phyloP scores from a whole-genome alignment of 1,139 yeast genomes.

The Candida sanyaensis region DNA sequence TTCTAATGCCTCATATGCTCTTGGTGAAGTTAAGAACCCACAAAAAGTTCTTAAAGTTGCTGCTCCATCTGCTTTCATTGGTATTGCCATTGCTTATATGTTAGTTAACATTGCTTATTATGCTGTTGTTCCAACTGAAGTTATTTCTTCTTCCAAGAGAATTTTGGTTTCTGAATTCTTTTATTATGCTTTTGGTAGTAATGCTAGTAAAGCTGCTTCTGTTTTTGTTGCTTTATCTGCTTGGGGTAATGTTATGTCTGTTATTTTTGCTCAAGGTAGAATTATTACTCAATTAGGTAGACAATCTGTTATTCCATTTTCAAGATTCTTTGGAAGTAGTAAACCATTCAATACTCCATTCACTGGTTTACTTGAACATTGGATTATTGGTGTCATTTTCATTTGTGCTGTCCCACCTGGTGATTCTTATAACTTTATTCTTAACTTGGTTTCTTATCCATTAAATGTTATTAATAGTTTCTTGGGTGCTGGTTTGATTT shows the following conservation, averaged over 20 bases:
- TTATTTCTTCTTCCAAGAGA: constrained; percentile 43
- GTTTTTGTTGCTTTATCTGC: constrained; percentile 53
- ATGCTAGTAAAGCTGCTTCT: constrained; percentile 50
- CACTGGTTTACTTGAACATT: constrained; percentile 63
- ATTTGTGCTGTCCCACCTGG: constrained; percentile 48
- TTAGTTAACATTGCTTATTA: constrained; percentile 58
- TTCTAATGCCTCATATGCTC: constrained; percentile 78
- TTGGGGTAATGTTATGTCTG: constrained; percentile 50
- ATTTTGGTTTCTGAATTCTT: constrained; percentile 51
- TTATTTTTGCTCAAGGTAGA: constrained; percentile 52
- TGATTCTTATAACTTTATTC: constrained; percentile 50
- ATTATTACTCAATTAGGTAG: constrained; percentile 51
- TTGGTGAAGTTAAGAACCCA: constrained; percentile 71
- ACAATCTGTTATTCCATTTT: constrained; percentile 50
- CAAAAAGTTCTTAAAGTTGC: constrained; percentile 42
- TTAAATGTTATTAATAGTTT: constrained; percentile 53
- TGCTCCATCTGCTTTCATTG: constrained; percentile 53
- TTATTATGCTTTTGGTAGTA: constrained; percentile 45
- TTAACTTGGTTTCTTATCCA: constrained; percentile 52
- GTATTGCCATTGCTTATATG: constrained; percentile 68
- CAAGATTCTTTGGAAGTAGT: constrained; percentile 44
- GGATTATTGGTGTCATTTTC: constrained; percentile 50
- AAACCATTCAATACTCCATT: constrained; percentile 48
- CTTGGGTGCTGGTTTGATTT: constrained; percentile 45
- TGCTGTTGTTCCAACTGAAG: constrained; percentile 58